Evolutionary conservation across 2,329 filamentous ascomycete species (phyloP), one percentile per base, ranked within the genome.

Genomic region (Hymenotorrendiella dingleyae): DNA sequence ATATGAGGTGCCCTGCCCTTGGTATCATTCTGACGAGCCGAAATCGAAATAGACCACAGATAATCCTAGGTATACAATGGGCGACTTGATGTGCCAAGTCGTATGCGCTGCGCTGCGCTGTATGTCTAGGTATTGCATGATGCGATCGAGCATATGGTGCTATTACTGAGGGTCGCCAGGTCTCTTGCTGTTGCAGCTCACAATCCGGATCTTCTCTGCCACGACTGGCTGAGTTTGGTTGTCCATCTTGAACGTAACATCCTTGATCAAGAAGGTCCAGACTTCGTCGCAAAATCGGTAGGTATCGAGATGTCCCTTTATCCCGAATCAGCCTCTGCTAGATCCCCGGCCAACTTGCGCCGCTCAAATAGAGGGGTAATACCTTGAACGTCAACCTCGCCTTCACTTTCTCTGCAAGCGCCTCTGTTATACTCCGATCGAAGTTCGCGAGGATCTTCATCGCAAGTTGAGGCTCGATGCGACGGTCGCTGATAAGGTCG

Each of bases 251-350:
- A 98, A 97, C n/a, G 83, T 89, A 43, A 97, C 90, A 54, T 97
- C 93, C 68, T 96, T 96, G 68, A 98, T 94, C 45, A 98, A 78
- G 66, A 98, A 98, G 1, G 93, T 98, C 93, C 93, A 98, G 46
- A 98, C 93, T 70, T 98, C 93, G 68, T 98, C 93, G 71, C 93
- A 98, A 76, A 98, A 98, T 56, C 93, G 85, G 72, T 98, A 98
- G 12, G 93, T 97, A 64, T 97, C 90, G 50, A 98, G 82, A 62
- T 94, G 93, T 36, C 93, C 93, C 91, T 96, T 57, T 35, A 43
- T 9, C 30, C 29, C 27, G 23, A 36, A 47, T 57, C 50, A 60
- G 53, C 50, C 42, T 36, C 27, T 24, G 29, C 33, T 23, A 17
- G 17, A 16, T 21, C 20, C 23, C n/a, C n/a, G n/a, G n/a, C n/a